phyloP scores from a whole-genome alignment of 2,329 filamentous ascomycete species.

The Zymoseptoria pseudotritici region DNA sequence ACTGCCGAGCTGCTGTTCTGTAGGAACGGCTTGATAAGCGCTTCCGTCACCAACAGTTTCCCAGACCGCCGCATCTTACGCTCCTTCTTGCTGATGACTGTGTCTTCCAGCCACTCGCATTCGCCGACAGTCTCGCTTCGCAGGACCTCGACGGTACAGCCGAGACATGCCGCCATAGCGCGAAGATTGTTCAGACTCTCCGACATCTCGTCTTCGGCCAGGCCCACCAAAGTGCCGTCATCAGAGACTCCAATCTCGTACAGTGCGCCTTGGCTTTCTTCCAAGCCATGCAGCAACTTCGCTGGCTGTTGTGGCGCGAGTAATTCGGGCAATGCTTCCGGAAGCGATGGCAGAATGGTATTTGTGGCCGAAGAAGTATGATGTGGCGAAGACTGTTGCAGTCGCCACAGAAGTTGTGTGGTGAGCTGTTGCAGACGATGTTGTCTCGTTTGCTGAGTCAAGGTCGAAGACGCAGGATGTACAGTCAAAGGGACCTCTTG shows the following conservation, averaged over 20 bases:
- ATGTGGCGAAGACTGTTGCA: constrained; percentile 90
- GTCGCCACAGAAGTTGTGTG: constrained; percentile 86
- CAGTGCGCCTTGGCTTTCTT: constrained; percentile 85
- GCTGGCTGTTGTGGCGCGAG: constrained; percentile 47
- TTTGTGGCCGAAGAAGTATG: constrained; percentile 73
- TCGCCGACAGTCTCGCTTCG: constrained; percentile 78
- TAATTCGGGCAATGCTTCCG: constrained; percentile 57
- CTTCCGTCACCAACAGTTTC: constrained; percentile 81
- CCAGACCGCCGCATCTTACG: constrained; percentile 35
- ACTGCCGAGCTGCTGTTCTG: constrained; percentile 12
- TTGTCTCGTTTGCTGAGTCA: constrained; percentile 65
- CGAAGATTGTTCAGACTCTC: constrained; percentile 80
- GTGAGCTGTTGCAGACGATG: constrained; percentile 83
- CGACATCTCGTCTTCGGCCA: constrained; percentile 84
- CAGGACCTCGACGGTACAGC: constrained; percentile 74
- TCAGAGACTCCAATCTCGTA: constrained; percentile 97
- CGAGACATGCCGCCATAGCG: constrained; percentile 86
- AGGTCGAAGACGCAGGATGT: constrained; percentile 22
- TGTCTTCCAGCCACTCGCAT: constrained; percentile 62
- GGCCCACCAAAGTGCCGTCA: constrained; percentile 80
- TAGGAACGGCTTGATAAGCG: constrained; percentile 67
- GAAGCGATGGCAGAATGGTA: constrained; percentile 66
- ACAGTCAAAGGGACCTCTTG: constrained; percentile 2
- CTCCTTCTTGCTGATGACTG: constrained; percentile 12
- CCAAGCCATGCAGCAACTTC: constrained; percentile 63